phyloP scores from a whole-genome alignment of 805 yeast genomes.

The Metschnikowia chrysomelidarum region DNA sequence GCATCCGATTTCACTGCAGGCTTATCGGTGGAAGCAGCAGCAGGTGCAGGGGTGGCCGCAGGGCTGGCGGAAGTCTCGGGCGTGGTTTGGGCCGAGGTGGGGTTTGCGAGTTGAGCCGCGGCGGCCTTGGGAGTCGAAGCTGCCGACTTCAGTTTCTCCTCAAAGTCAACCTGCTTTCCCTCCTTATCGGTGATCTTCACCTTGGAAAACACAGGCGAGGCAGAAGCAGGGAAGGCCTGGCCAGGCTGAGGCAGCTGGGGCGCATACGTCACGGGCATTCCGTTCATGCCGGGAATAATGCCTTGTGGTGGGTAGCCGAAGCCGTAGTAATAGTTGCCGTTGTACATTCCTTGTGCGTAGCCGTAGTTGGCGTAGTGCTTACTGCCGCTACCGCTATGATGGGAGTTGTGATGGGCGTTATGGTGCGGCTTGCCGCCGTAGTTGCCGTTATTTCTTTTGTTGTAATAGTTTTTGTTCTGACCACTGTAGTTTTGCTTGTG shows the following conservation, averaged over 20 bases:
- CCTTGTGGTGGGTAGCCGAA: constrained; percentile 13
- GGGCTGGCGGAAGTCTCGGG: constrained; percentile 9
- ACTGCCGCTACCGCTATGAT: constrained; percentile 9
- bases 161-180: constrained; percentile 42
- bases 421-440: constrained; percentile 18
- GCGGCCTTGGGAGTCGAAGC: constrained; percentile 32
- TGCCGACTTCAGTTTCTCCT: constrained; percentile 36
- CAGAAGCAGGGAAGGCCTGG: constrained; percentile 12
- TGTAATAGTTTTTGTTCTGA: constrained; percentile 16
- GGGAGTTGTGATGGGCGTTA: constrained; percentile 11
- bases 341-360: constrained; percentile 16
- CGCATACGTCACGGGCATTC: constrained; percentile 15
- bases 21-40: constrained; percentile 19
- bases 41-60: constrained; percentile 15
- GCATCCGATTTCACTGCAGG: constrained; percentile 17
- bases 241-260: constrained; percentile 20
- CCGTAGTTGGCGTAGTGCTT: constrained; percentile 19
- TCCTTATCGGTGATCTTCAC: constrained; percentile 42
- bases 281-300: constrained; percentile 18
- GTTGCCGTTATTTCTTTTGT: constrained; percentile 17
- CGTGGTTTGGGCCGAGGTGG: constrained; percentile 4
- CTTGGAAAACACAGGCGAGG: constrained; percentile 22
- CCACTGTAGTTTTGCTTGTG: constrained; percentile 11
- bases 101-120: constrained; percentile 22
- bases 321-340: constrained; percentile 10